Evolutionary conservation across 148 eudicot species (phyloP).

Genomic region (Camellia lanceoleosa): DNA sequence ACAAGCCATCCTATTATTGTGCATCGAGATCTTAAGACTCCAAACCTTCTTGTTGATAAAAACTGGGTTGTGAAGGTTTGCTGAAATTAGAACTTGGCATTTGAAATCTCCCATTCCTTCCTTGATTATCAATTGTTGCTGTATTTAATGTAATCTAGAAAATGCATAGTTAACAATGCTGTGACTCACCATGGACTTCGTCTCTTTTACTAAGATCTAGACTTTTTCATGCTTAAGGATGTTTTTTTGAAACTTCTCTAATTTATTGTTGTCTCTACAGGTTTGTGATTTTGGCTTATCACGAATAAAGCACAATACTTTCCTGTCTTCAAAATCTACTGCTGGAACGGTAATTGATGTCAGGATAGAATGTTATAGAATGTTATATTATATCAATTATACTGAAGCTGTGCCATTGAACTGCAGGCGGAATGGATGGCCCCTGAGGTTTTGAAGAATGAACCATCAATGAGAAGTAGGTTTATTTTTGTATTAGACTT

Average conservation of each 20-base stretch:
- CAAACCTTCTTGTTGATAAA: constrained; percentile 94
- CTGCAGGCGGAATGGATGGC: constrained; percentile 99
- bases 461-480: constrained; percentile 94
- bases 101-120: not conserved
- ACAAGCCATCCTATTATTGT: constrained; percentile 86
- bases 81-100: constrained; percentile 3
- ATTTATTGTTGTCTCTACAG: constrained; percentile 33
- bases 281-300: constrained; percentile 98
- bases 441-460: constrained; percentile 95
- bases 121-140: not conserved
- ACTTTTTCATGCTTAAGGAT: not conserved
- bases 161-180: not conserved
- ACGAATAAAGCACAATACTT: constrained; percentile 87
- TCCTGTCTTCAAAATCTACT: constrained; percentile 82
- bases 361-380: not conserved
- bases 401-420: constrained; percentile 25
- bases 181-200: not conserved
- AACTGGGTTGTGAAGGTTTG: constrained; percentile 97
- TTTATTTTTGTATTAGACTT: not conserved
- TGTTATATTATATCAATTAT: constrained; percentile 1
- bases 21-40: constrained; percentile 95
- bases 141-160: not conserved
- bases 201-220: not conserved
- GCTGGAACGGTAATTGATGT: constrained; percentile 86
- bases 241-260: no score